Evolutionary conservation across 2,329 filamentous ascomycete genomes (phyloP).

Genomic region (Clarireedia monteithiana): DNA sequence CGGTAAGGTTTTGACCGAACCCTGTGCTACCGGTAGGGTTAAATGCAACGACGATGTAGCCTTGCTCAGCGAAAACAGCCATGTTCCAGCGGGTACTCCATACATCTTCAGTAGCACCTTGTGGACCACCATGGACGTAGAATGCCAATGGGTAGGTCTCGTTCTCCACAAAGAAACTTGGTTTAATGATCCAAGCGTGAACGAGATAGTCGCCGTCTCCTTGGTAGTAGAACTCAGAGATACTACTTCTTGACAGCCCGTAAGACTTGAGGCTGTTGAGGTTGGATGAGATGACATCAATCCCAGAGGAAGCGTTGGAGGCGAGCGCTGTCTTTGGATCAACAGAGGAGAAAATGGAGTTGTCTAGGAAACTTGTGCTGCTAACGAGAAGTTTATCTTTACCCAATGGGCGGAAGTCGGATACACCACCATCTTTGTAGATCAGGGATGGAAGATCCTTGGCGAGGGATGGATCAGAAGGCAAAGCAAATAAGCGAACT

Average conservation of each 20-base stretch:
- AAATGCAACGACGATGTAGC: slow-evolving; percentile 69
- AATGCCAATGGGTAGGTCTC: slow-evolving; percentile 72
- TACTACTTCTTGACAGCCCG: slow-evolving; percentile 16
- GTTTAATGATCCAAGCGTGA: slow-evolving; percentile 19
- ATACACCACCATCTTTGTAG: slow-evolving; percentile 19
- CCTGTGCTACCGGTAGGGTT: slow-evolving; percentile 73
- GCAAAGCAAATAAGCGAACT: slow-evolving; percentile 39
- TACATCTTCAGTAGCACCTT: slow-evolving; percentile 64
- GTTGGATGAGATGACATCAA: slow-evolving; percentile 12
- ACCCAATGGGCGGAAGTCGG: slow-evolving; percentile 26
- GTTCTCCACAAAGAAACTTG: slow-evolving; percentile 46
- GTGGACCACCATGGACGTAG: slow-evolving; percentile 74
- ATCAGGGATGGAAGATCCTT: slow-evolving; percentile 5
- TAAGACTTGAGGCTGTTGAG: slow-evolving; percentile 17
- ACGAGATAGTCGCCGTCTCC: slow-evolving; percentile 20
- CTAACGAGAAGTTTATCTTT: slow-evolving; percentile 45
- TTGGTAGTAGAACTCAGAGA: slow-evolving; percentile 21
- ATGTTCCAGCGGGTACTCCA: slow-evolving; percentile 83
- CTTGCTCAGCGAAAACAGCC: slow-evolving; percentile 75
- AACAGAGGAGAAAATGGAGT: slow-evolving; percentile 54
- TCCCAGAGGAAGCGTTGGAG: slow-evolving; percentile 16
- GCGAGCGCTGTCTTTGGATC: slow-evolving; percentile 12
- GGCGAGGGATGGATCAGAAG: slow-evolving; percentile 1
- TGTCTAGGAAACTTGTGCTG: slow-evolving; percentile 59
- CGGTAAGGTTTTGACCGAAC: slow-evolving; percentile 66